phyloP scores from a whole-genome alignment of 352 stramenopile species.

The Globisporangium rhizosaccharum region DNA sequence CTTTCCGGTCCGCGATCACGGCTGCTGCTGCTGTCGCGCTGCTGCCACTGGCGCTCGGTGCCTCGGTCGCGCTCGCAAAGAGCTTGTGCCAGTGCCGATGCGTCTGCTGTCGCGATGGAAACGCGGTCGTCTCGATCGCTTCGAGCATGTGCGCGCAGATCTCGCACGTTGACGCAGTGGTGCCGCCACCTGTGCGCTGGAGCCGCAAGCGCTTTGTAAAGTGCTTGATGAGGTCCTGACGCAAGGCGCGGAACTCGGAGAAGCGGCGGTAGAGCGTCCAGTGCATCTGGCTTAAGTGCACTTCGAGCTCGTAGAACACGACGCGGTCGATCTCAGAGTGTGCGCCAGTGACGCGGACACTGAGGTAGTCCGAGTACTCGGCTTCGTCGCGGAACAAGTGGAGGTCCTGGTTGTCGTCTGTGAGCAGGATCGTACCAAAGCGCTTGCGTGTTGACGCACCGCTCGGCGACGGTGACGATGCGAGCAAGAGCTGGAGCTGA shows the following conservation, averaged over 20 bases:
- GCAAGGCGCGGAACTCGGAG: slow-evolving; percentile 60
- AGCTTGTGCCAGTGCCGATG: slow-evolving; percentile 22
- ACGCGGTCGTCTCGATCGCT: slow-evolving; percentile 37
- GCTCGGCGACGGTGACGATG: slow-evolving; percentile 3
- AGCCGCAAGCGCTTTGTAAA: slow-evolving; percentile 29
- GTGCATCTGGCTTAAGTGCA: slow-evolving; percentile 56
- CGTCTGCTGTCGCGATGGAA: slow-evolving; percentile 41
- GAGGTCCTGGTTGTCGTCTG: slow-evolving; percentile 32
- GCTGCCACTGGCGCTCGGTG: slow-evolving; percentile 5
- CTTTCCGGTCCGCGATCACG: slow-evolving; percentile 46
- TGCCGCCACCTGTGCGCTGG: slow-evolving; percentile 7
- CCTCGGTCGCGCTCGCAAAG: slow-evolving; percentile 7
- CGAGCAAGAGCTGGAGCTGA: background rate
- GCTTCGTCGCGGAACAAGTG: slow-evolving; percentile 63
- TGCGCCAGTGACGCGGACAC: slow-evolving; percentile 30
- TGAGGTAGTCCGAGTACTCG: slow-evolving; percentile 79
- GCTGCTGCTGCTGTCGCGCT: background rate
- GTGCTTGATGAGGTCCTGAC: slow-evolving; percentile 57
- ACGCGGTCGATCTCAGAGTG: slow-evolving; percentile 50
- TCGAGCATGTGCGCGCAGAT: slow-evolving; percentile 67
- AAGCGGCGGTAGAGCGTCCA: slow-evolving; percentile 63
- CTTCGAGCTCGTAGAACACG: slow-evolving; percentile 64
- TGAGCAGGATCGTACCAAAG: slow-evolving; percentile 29
- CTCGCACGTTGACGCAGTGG: slow-evolving; percentile 16
- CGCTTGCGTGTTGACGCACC: background rate